Conservation (phyloP, 371 early-diverging fungal genomes). For the Rhizopus sp. region DNA sequence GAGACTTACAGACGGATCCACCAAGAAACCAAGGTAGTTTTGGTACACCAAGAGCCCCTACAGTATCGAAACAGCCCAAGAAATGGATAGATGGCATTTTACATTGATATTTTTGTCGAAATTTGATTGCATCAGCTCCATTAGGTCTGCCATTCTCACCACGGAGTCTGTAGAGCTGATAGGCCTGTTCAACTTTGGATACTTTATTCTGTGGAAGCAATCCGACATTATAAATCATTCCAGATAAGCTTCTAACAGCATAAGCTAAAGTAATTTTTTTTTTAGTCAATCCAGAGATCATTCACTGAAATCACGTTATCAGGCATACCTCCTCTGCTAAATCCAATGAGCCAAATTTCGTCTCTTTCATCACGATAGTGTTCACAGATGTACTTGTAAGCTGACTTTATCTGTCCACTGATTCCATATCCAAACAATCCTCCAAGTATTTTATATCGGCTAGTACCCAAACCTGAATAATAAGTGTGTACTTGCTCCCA, state of each 20-base stretch:
- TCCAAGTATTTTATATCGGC: slow-evolving; percentile 20
- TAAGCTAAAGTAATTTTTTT: slow-evolving; percentile 23
- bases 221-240: slow-evolving; percentile 45
- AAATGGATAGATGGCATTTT: slow-evolving; percentile 31
- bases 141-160: slow-evolving; percentile 8
- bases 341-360: slow-evolving; percentile 41
- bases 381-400: slow-evolving; percentile 31
- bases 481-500: slow-evolving; percentile 32
- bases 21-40: slow-evolving; percentile 43
- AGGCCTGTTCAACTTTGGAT: slow-evolving; percentile 21
- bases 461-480: slow-evolving; percentile 33
- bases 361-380: slow-evolving; percentile 27
- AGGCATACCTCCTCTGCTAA: slow-evolving; percentile 39
- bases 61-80: slow-evolving; percentile 45
- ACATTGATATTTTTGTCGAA: slow-evolving; percentile 26
- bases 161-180: slow-evolving; percentile 28
- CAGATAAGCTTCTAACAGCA: slow-evolving; percentile 40
- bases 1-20: slow-evolving; percentile 33
- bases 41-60: slow-evolving; percentile 41
- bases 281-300: too few species aligned
- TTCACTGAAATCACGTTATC: too few species aligned
- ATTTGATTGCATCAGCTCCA: slow-evolving; percentile 10
- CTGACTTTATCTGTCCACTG: slow-evolving; percentile 31
- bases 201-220: slow-evolving; percentile 25
- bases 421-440: slow-evolving; percentile 42